Base-by-base conservation (phyloP, 2,329 filamentous ascomycete species). In the Venturia aucupariae region DNA sequence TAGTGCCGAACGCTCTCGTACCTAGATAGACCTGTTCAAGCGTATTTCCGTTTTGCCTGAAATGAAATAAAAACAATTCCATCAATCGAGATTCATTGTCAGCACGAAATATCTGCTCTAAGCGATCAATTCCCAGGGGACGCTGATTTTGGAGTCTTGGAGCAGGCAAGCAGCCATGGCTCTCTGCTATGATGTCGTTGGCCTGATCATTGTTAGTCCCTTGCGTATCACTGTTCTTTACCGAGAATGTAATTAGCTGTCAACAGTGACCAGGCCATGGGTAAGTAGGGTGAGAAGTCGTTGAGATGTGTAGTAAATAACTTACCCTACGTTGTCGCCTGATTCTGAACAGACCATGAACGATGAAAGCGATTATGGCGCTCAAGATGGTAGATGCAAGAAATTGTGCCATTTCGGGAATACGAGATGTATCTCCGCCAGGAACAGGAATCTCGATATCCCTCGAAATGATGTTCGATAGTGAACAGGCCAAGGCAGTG, bases 31-130 rank as follows among this genome's bases (percentile, higher is more conserved):
- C 67, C 61, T 73, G 71, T n/a, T 54, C 48, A 39, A 63, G 42
- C 27, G 61, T 63, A 15, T 11, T 55, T 41, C 61, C 61, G 6
- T 60, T 74, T 70, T 59, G 66, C 41, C 66, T 64, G 59, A 73
- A 73, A 64, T 73, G 71, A 41, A 72, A 72, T 3, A 72, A 66
- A 61, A 74, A 73, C n/a, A 73, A 65, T 54, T 73, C 73, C 71
- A 75, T 74, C 35, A 74, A 67, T 32, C 72, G 65, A 30, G 67
- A 70, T 41, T 74, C 71, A 5, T 65, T 65, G 63, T 74, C 67
- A 7, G 71, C 72, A 27, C 68, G 66, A 61, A 72, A 74, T 4
- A 75, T 75, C 65, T 76, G 72, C 60, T 72, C 68, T 35, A 75
- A 68, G 61, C 74, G 69, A 65, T 74, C 73, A 13, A 75, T 59